These are phyloP conservation scores for Pythium phragmitis DNA, from an alignment of 352 stramenopile genomes.

Conservation along the genomic window DNA sequence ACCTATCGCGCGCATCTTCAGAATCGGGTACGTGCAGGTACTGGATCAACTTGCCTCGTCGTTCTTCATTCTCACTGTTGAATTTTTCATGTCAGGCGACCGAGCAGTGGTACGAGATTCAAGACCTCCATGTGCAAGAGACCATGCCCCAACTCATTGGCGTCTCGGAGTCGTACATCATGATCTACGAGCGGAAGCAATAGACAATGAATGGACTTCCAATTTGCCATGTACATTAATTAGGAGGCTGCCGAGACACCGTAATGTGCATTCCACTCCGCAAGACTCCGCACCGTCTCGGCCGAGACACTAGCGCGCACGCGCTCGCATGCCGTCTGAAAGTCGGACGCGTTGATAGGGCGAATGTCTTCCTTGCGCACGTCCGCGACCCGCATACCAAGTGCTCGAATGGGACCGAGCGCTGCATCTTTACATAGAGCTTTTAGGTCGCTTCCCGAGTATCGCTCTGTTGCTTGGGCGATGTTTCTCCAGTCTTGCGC, in stretches of 20 bases:
- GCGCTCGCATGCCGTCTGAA: slow-evolving; percentile 49
- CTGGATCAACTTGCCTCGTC: neutral
- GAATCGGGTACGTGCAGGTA: slow-evolving; percentile 67
- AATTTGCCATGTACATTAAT: slow-evolving; percentile 6
- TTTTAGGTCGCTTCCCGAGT: slow-evolving; percentile 88
- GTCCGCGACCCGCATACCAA: slow-evolving; percentile 56
- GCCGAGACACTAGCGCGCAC: slow-evolving; percentile 73
- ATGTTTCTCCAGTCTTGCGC: slow-evolving; percentile 65
- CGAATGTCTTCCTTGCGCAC: slow-evolving; percentile 64
- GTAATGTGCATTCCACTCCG: slow-evolving; percentile 69
- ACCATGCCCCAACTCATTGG: slow-evolving; percentile 98
- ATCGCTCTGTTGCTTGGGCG: slow-evolving; percentile 74
- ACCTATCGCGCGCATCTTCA: slow-evolving; percentile 96
- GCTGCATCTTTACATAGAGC: slow-evolving; percentile 94
- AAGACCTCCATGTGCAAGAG: slow-evolving; percentile 97
- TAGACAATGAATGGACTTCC: slow-evolving; percentile 27
- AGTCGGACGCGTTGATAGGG: slow-evolving; percentile 56
- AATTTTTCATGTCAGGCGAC: slow-evolving; percentile 52
- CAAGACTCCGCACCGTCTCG: slow-evolving; percentile 49
- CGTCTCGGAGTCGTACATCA: slow-evolving; percentile 93
- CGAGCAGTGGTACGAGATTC: slow-evolving; percentile 98
- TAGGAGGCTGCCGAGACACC: slow-evolving; percentile 51
- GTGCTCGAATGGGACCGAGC: slow-evolving; percentile 88
- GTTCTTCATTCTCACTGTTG: slow-evolving; percentile 1
- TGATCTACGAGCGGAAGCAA: slow-evolving; percentile 86